phyloP scores from a whole-genome alignment of 2,329 filamentous ascomycete species.

The Aureobasidium lini region DNA sequence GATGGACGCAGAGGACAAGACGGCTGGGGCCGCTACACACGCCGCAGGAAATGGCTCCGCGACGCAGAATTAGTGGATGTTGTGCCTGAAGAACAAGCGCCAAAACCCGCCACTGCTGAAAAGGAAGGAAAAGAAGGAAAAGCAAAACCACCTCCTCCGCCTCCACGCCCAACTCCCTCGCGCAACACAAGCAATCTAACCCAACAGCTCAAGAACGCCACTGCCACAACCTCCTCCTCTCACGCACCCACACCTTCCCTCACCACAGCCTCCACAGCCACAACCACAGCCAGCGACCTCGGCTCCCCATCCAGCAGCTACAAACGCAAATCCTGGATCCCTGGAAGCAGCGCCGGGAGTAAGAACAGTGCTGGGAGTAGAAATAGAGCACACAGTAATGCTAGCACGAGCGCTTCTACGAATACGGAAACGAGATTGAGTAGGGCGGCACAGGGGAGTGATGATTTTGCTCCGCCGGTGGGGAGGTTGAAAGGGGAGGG shows the following conservation, averaged over 20 bases:
- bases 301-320: slow-evolving; percentile 10
- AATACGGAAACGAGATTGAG: slow-evolving; percentile 8
- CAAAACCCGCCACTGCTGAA: not conserved
- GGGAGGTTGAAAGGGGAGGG: slow-evolving; percentile 13
- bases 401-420: slow-evolving; percentile 1
- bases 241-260: not conserved
- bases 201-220: slow-evolving; percentile 6
- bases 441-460: not conserved
- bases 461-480: slow-evolving; percentile 14
- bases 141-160: not conserved
- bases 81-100: slow-evolving; percentile 29
- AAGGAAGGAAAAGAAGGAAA: not conserved
- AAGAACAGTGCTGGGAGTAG: not conserved
- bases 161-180: not conserved
- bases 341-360: not conserved
- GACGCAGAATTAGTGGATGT: slow-evolving; percentile 91
- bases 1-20: slow-evolving; percentile 77
- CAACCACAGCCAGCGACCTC: not conserved
- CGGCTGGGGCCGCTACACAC: slow-evolving; percentile 90
- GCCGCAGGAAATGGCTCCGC: slow-evolving; percentile 89
- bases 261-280: not conserved
- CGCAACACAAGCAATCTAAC: not conserved
- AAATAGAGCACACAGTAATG: not conserved
- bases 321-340: slow-evolving; percentile 8
- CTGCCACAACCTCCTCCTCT: not conserved